Evolutionary conservation across 2,329 filamentous ascomycete genomes (phyloP), one percentile per base, ranked within the genome.

Genomic region (Dryadomyces sulphureus): DNA sequence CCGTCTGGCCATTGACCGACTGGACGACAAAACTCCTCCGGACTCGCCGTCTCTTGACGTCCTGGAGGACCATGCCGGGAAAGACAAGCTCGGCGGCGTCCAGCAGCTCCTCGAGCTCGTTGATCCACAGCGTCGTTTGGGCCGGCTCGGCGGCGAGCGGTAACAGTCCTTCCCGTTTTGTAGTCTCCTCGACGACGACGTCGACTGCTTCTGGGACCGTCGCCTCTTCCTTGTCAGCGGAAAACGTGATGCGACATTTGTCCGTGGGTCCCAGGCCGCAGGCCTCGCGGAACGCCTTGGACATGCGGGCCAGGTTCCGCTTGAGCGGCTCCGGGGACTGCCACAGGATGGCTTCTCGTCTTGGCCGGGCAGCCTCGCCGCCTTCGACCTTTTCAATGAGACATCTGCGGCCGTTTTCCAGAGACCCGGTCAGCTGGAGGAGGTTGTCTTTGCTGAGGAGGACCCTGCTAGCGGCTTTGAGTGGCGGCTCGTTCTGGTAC

Each of bases 231-330:
- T 32, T 41, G 7, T 69, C 68, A 9, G 72, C 68, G 2, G 70
- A 20, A 12, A 41, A 66, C 7, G 71, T 69, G 41, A 93, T 67
- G 30, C 62, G 62, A 30, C 73, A 65, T 43, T 77, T 73, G 42
- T 88, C 83, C 16, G 78, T 79, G 4, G 92, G 67, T 50, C 81
- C 81, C 54, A 94, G 73, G 1, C 76, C 77, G 53, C 83, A 83
- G 7, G 77, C 73, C 32, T 84, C 80, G 51, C 84, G 81, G 45
- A 93, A 76, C 6, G 77, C 69, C 51, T 84, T 80, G 20, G 84
- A 80, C 66, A 85, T 76, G 67, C 89, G 49, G 35, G 54, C 59
- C 12, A 57, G 49, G 17, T 51, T 55, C 53, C 55, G 56, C 43
- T 57, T 58, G 17, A 53, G 45, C 5, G 43, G 35, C n/a, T 52